Base-by-base conservation (phyloP, 73 alveolate species). In the Paramecium pentaurelia region DNA sequence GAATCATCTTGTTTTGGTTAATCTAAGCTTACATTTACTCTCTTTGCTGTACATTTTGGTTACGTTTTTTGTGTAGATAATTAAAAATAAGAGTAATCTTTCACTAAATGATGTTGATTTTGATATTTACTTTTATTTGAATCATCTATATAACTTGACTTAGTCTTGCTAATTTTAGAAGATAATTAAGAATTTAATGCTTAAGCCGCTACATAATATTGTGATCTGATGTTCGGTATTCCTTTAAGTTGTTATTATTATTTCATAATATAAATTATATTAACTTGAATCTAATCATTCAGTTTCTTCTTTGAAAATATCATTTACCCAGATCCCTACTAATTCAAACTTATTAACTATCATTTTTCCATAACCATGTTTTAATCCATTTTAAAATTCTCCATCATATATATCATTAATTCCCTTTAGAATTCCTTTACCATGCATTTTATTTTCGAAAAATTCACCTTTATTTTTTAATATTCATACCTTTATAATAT, bases 51-150 rank as follows among this genome's bases (percentile, higher is more conserved):
- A 10, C 3, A 75, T 75, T 64, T 64, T 64, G 84, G 84, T 28
- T 64, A 64, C 3, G 84, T 64, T 64, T 60, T 60, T 22, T 27
- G 7, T 8, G 83, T 30, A 2, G 38, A 34, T 34, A 64, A 75
- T 42, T 75, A 42, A 75, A 75, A 75, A 20, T 75, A 75, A 8
- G 88, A 75, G 58, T 38, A 75, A 42, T 75, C 88, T 38, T 75
- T 75, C 4, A 64, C 84, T 64, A 64, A 64, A 34, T 32, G 0
- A 4, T 54, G 20, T 54, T 18, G 70, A 64, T 30, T 32, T 8
- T 64, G 9, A 34, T 32, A 25, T 28, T 10, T 64, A 64, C 84
- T 32, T 64, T 64, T 64, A 28, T 64, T 32, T 2, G 47, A 28
- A 64, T 64, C 84, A 64, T 64, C 84, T 0, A 75, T 75, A 40